phyloP scores from a whole-genome alignment of 2,329 filamentous ascomycete species.

The Periconia macrospinosa region DNA sequence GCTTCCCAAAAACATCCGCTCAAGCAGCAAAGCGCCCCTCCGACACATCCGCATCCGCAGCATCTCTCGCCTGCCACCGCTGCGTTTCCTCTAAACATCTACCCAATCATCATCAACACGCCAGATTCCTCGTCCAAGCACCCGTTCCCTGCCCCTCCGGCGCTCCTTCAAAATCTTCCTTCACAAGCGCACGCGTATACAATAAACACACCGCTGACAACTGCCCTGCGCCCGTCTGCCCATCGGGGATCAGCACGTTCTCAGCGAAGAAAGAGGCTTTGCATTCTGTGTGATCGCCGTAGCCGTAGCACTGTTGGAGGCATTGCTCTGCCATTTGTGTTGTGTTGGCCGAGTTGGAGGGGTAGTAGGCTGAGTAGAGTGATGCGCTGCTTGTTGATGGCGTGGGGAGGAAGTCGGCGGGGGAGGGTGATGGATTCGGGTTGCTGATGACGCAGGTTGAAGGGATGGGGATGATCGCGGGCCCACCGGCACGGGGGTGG shows the following conservation, averaged over 20 bases:
- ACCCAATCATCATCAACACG: conserved; percentile 20
- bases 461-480: conserved; percentile 35
- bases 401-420: conserved; percentile 28
- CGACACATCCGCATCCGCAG: neutral
- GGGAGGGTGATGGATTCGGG: conserved; percentile 24
- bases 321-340: conserved; percentile 36
- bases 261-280: conserved; percentile 41
- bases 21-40: neutral
- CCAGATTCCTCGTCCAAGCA: conserved; percentile 36
- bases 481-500: conserved; percentile 37
- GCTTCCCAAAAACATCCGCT: conserved; percentile 9
- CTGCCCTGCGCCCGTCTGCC: conserved; percentile 38
- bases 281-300: conserved; percentile 39
- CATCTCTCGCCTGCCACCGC: neutral
- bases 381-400: conserved; percentile 18
- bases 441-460: conserved; percentile 38
- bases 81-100: neutral
- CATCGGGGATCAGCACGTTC: conserved; percentile 38
- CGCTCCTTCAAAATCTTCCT: conserved; percentile 33
- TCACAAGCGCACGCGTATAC: conserved; percentile 28
- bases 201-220: conserved; percentile 41
- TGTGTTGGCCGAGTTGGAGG: conserved; percentile 27
- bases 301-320: conserved; percentile 46
- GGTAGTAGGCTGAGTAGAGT: conserved; percentile 39
- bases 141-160: conserved; percentile 32